These are phyloP conservation scores for Pogostemon cablin DNA, from an alignment of 257 asterid genomes.

Conservation along the genomic window DNA sequence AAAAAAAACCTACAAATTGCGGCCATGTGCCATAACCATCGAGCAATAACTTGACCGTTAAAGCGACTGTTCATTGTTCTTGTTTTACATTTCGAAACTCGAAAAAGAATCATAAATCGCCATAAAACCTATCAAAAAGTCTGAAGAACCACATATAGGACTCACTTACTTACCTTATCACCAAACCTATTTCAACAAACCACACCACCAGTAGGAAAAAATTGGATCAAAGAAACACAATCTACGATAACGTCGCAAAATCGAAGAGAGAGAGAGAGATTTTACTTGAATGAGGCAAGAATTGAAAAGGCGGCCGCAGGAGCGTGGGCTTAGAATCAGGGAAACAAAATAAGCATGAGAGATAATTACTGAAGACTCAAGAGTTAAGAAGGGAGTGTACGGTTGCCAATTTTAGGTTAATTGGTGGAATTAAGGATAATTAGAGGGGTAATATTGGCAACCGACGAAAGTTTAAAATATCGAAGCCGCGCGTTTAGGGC, in stretches of 20 bases:
- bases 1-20: slow-evolving; percentile 28
- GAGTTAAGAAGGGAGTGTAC: not conserved
- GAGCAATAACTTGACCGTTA: slow-evolving; percentile 47
- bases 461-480: slow-evolving; percentile 46
- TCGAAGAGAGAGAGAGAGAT: too few relatives aligned
- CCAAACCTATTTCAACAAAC: slow-evolving; percentile 27
- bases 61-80: slow-evolving; percentile 10
- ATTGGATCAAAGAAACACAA: too few relatives aligned
- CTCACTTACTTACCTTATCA: slow-evolving; percentile 34
- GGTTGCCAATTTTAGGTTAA: not conserved
- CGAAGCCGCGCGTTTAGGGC: slow-evolving; percentile 56
- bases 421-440: slow-evolving; percentile 7
- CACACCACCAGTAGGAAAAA: slow-evolving; percentile 9
- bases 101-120: slow-evolving; percentile 24
- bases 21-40: slow-evolving; percentile 27
- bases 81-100: slow-evolving; percentile 25
- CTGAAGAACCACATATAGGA: slow-evolving; percentile 19
- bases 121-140: slow-evolving; percentile 2
- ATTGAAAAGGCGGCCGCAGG: too few relatives aligned
- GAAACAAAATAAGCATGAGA: too few relatives aligned
- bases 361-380: too few relatives aligned
- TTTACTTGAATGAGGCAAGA: too few relatives aligned
- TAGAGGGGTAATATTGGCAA: slow-evolving; percentile 46
- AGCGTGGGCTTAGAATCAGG: too few relatives aligned
- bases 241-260: too few relatives aligned